Evolutionary conservation across 768 basidiomycete genomes (phyloP).

Genomic region (Mycena floridula): DNA sequence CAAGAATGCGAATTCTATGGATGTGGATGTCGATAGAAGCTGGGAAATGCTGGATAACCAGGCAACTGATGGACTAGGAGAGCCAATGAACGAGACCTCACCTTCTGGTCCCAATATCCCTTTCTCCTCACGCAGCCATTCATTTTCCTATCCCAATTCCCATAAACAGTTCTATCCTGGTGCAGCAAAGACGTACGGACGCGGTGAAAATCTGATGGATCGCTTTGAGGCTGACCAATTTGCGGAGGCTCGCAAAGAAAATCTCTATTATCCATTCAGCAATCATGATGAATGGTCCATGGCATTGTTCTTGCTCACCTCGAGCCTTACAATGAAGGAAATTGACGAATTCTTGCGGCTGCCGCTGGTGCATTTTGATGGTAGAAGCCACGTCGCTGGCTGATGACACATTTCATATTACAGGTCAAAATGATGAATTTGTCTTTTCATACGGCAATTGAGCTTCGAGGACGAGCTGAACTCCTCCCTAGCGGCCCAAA

Average conservation of each 20-base stretch:
- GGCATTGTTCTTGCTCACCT: background rate
- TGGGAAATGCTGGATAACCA: background rate
- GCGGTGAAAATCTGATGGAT: background rate
- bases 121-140: background rate
- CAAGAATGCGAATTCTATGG: too few relatives aligned
- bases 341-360: background rate
- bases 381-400: background rate
- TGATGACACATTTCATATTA: background rate
- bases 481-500: background rate
- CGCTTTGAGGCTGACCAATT: background rate
- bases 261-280: background rate
- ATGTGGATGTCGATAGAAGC: background rate
- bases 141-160: background rate
- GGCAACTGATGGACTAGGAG: background rate
- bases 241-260: conserved; percentile 8
- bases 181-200: too few relatives aligned
- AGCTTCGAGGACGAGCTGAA: background rate
- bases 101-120: background rate
- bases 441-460: background rate
- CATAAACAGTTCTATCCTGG: background rate
- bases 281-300: background rate
- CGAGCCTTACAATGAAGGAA: background rate
- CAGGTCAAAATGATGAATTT: background rate
- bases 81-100: background rate
- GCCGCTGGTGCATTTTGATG: background rate